A percentile compares a stretch with the other conserved stretches of the same genome.
Evolutionary conservation across 805 yeast genomes (phyloP).

Genomic region (Cyberlindnera bimundalis): DNA sequence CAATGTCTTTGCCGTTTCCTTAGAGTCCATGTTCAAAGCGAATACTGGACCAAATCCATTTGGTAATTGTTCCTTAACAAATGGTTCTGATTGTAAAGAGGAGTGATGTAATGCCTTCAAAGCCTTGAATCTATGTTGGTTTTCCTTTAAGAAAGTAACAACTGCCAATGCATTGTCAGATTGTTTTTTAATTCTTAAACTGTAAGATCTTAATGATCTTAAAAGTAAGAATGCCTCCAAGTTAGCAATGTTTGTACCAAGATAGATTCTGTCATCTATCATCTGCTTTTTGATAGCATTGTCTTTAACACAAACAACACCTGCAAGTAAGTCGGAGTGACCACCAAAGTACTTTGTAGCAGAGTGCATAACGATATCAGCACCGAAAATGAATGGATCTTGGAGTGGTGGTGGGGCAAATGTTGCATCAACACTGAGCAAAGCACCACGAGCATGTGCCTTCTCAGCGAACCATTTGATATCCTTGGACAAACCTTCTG

Average conservation of each 20-base stretch:
- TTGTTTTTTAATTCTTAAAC: constrained; percentile 67
- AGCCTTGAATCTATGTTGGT: constrained; percentile 44
- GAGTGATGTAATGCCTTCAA: constrained; percentile 63
- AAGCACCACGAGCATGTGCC: constrained; percentile 78
- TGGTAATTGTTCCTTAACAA: constrained; percentile 60
- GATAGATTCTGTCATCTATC: constrained; percentile 56
- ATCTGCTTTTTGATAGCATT: constrained; percentile 42
- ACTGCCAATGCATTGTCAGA: constrained; percentile 57
- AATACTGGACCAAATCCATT: constrained; percentile 76
- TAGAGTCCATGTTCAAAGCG: constrained; percentile 50
- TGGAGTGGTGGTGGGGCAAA: constrained; percentile 92
- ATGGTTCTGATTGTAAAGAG: constrained; percentile 69
- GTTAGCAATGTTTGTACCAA: constrained; percentile 80
- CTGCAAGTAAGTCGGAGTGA: constrained; percentile 89
- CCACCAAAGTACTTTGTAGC: constrained; percentile 95
- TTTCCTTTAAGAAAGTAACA: constrained; percentile 54
- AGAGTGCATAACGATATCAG: constrained; percentile 87
- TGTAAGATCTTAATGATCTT: constrained; percentile 79
- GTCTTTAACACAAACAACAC: constrained; percentile 68
- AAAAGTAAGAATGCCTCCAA: constrained; percentile 71
- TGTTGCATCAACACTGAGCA: constrained; percentile 74
- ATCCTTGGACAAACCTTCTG: constrained; percentile 66
- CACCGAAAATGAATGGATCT: constrained; percentile 79
- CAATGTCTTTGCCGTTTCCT: constrained; percentile 54
- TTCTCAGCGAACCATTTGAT: constrained; percentile 57